phyloP scores from a whole-genome alignment of 2,329 filamentous ascomycete genomes.

The Daldinia eschscholtzii region DNA sequence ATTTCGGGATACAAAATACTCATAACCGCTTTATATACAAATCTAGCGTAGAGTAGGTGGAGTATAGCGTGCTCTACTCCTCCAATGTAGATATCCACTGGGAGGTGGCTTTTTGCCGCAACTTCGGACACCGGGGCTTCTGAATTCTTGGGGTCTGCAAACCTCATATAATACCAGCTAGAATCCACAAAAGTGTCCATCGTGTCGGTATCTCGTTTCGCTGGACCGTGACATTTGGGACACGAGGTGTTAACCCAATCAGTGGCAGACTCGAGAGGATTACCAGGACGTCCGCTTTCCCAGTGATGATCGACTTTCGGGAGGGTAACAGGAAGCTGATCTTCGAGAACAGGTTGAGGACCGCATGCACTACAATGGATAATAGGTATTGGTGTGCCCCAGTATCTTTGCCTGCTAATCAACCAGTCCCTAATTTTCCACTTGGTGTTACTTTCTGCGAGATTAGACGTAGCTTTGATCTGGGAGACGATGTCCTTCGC shows the following conservation, averaged over 20 bases:
- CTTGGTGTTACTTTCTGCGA: constrained; percentile 74
- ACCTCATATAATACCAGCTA: constrained; percentile 92
- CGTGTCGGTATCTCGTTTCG: constrained; percentile 88
- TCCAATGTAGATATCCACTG: constrained; percentile 89
- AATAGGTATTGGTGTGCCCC: constrained; percentile 91
- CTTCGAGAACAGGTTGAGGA: constrained; percentile 79
- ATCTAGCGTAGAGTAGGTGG: constrained; percentile 88
- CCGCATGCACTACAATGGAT: constrained; percentile 84
- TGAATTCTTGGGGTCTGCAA: constrained; percentile 76
- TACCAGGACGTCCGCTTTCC: constrained; percentile 77
- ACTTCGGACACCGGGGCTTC: constrained; percentile 71
- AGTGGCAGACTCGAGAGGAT: constrained; percentile 77
- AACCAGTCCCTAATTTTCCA: constrained; percentile 92
- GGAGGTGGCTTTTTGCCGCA: constrained; percentile 69
- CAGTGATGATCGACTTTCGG: constrained; percentile 78
- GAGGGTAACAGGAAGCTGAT: constrained; percentile 81
- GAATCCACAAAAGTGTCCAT: constrained; percentile 98
- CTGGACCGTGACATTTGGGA: constrained; percentile 77
- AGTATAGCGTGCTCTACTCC: constrained; percentile 93
- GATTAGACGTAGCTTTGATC: constrained; percentile 63
- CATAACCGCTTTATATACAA: constrained; percentile 88
- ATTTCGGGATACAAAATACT: constrained; percentile 62
- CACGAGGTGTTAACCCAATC: constrained; percentile 83
- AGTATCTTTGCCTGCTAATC: constrained; percentile 91
- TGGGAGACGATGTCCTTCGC: constrained; percentile 70